phyloP scores from a whole-genome alignment of 192 early-diverging fungal species.

The Chytriomyces hyalinus region DNA sequence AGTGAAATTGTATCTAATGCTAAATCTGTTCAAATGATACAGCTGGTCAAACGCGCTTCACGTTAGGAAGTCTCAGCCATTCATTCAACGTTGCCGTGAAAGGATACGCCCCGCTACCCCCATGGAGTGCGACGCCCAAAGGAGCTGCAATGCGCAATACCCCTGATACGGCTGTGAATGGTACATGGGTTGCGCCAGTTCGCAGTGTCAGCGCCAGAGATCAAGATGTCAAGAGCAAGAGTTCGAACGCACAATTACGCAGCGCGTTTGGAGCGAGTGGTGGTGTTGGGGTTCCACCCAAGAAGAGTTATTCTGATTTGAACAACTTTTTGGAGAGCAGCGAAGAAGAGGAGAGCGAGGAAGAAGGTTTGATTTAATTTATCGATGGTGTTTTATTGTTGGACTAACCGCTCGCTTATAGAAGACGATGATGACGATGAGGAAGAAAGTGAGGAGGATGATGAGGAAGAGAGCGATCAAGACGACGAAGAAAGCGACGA shows the following conservation, averaged over 20 bases:
- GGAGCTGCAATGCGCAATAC: constrained; percentile 55
- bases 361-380: constrained; percentile 24
- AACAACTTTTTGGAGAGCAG: constrained; percentile 22
- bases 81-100: constrained; percentile 40
- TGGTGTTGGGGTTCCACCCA: constrained; percentile 38
- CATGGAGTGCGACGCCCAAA: constrained; percentile 71
- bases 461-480: constrained; percentile 42
- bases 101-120: constrained; percentile 80
- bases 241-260: constrained; percentile 29
- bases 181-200: constrained; percentile 1
- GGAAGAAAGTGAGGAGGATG: constrained; percentile 53
- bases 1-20: not conserved
- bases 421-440: constrained; percentile 48
- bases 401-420: constrained; percentile 46
- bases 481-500: constrained; percentile 41
- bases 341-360: constrained; percentile 48
- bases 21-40: not conserved
- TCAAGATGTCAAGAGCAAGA: constrained; percentile 7
- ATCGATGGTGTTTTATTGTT: constrained; percentile 29
- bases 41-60: constrained; percentile 40
- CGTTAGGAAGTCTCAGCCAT: constrained; percentile 54
- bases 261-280: constrained; percentile 41
- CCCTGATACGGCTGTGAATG: constrained; percentile 24
- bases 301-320: constrained; percentile 24
- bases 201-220: constrained; percentile 14